Evolutionary conservation across 495 filamentous ascomycete species (phyloP).

Genomic region (Amphirosellinia nigrospora): DNA sequence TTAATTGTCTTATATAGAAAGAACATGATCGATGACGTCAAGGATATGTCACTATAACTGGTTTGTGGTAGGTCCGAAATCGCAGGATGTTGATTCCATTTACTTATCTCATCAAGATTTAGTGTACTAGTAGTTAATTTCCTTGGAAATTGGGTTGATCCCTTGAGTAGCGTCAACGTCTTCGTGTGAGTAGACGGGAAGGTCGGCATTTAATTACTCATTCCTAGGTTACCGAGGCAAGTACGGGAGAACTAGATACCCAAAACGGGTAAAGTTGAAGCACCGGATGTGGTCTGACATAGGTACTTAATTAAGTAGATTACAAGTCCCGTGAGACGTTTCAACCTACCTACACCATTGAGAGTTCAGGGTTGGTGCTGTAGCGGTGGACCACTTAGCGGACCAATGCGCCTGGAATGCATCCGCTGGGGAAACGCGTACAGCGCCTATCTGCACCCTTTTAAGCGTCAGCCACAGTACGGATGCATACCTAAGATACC

Average conservation of each 20-base stretch:
- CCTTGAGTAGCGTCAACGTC: not conserved
- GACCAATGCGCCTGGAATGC: not conserved
- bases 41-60: constrained; percentile 1
- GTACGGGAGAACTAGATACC: not conserved
- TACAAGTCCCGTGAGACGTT: no score
- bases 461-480: not conserved
- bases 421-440: not conserved
- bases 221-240: no score
- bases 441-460: not conserved
- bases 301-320: no score
- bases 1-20: not conserved
- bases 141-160: not conserved
- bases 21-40: constrained; percentile 10
- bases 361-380: not conserved
- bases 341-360: not conserved
- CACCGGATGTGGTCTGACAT: no score
- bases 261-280: not conserved
- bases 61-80: not conserved
- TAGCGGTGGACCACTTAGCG: not conserved
- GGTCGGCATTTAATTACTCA: not conserved
- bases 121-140: not conserved
- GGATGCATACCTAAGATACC: no score
- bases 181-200: not conserved
- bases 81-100: not conserved
- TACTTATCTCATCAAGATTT: not conserved